Evolutionary conservation across 2,329 filamentous ascomycete species (phyloP).

Genomic region (Colletotrichum sp.): DNA sequence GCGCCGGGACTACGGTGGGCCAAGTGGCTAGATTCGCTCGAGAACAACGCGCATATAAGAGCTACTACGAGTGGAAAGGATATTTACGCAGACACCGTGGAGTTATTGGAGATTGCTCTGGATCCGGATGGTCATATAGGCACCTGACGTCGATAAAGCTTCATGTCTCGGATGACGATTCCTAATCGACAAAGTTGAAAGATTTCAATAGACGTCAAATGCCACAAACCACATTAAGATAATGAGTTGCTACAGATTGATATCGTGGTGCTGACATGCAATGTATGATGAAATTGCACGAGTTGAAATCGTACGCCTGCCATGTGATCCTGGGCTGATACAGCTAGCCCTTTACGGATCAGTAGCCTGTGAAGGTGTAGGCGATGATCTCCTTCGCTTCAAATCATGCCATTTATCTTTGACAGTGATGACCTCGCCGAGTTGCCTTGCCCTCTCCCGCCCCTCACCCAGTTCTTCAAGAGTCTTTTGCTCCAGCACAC

Average conservation of each 20-base stretch:
- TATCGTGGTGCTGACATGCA: background rate
- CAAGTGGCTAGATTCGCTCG: slow-evolving; percentile 73
- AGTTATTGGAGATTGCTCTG: slow-evolving; percentile 44
- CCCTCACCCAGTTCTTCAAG: slow-evolving; percentile 58
- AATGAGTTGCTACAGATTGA: background rate
- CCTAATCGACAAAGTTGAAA: background rate
- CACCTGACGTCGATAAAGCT: background rate
- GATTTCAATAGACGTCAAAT: background rate
- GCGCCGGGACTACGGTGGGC: slow-evolving; percentile 68
- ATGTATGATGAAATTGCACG: background rate
- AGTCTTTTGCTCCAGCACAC: slow-evolving; percentile 47
- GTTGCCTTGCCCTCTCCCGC: slow-evolving; percentile 44
- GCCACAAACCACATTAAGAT: background rate
- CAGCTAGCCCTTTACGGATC: background rate
- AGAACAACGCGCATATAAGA: slow-evolving; percentile 64
- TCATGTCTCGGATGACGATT: background rate
- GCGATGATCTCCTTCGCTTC: slow-evolving; percentile 33
- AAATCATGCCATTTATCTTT: slow-evolving; percentile 47
- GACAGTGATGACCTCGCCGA: slow-evolving; percentile 50
- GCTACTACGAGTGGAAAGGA: slow-evolving; percentile 70
- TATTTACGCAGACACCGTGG: slow-evolving; percentile 60
- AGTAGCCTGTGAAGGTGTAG: background rate
- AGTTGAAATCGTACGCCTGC: background rate
- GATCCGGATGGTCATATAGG: background rate
- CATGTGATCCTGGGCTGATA: background rate